phyloP scores from a whole-genome alignment of 1,284 basidiomycete genomes.

The Melampsora americana region DNA sequence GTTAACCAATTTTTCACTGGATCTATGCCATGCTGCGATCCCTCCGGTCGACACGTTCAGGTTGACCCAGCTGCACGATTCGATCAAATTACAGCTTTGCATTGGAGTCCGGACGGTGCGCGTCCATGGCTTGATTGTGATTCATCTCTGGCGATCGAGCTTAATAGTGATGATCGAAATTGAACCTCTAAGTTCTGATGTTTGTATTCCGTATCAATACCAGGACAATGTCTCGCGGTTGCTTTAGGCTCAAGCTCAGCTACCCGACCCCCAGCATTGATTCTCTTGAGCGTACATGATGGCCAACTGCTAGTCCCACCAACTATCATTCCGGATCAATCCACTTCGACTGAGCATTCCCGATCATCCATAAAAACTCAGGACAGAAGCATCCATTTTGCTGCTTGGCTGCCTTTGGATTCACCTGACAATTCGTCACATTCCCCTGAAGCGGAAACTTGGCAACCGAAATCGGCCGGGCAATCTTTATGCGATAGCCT shows the following conservation, averaged over 20 bases:
- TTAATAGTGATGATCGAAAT: not conserved
- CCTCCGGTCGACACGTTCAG: constrained; percentile 18
- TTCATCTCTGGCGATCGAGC: too few species aligned
- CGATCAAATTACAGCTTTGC: constrained; percentile 35
- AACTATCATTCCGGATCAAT: constrained; percentile 14
- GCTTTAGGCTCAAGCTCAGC: constrained; percentile 16
- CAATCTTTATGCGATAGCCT: constrained; percentile 30
- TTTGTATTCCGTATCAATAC: not conserved
- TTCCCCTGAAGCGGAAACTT: not conserved
- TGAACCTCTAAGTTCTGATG: not conserved
- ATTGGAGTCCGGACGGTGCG: constrained; percentile 43
- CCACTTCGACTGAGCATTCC: not conserved
- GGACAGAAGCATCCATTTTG: constrained; percentile 10
- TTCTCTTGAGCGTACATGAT: constrained; percentile 35
- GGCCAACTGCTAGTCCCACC: constrained; percentile 30
- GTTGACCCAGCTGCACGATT: constrained; percentile 18
- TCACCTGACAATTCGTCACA: not conserved
- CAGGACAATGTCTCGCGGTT: constrained; percentile 33
- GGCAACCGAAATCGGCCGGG: not conserved
- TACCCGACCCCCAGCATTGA: constrained; percentile 23
- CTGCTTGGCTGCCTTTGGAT: constrained; percentile 19
- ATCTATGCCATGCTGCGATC: constrained; percentile 21
- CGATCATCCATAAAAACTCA: not conserved
- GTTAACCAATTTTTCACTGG: constrained; percentile 26
- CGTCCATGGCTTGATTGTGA: not conserved